A percentile compares a stretch with the other conserved stretches of the same genome.
Conservation (phyloP, 768 basidiomycete genomes). For the Leccinum subgranulosum region DNA sequence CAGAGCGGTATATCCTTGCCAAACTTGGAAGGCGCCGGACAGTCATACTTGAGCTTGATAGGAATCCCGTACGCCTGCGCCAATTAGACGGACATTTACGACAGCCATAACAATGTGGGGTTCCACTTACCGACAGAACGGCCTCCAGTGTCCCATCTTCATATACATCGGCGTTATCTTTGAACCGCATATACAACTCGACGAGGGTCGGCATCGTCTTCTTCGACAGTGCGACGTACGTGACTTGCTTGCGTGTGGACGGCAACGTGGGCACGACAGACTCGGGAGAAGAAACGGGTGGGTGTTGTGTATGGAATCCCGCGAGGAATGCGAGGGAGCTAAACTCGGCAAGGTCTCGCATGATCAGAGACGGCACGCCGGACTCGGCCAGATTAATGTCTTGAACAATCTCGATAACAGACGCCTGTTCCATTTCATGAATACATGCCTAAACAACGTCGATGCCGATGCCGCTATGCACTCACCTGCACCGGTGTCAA, state of each 20-base stretch:
- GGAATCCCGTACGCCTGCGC: constrained; percentile 82
- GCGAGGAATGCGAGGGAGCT: constrained; percentile 84
- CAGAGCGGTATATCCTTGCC: constrained; percentile 87
- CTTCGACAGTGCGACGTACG: constrained; percentile 89
- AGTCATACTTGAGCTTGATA: constrained; percentile 92
- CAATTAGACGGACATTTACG: not conserved
- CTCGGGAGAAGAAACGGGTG: not conserved
- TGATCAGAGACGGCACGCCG: constrained; percentile 67
- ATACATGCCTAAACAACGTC: not conserved
- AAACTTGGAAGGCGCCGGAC: constrained; percentile 83
- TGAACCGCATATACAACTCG: constrained; percentile 70
- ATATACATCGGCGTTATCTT: constrained; percentile 59
- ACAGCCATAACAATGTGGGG: not conserved
- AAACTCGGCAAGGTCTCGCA: constrained; percentile 84
- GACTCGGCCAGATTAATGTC: constrained; percentile 60
- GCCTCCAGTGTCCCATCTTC: constrained; percentile 81
- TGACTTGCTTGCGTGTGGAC: constrained; percentile 59
- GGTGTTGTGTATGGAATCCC: constrained; percentile 56
- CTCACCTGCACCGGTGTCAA: constrained; percentile 77
- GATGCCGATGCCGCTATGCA: not conserved
- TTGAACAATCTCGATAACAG: constrained; percentile 68
- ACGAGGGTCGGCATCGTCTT: constrained; percentile 82
- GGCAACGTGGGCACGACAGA: constrained; percentile 8
- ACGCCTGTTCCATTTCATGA: constrained; percentile 42
- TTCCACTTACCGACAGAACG: constrained; percentile 62